Evolutionary conservation across 495 filamentous ascomycete species (phyloP).

Genomic region (Talaromyces nanjingensis): DNA sequence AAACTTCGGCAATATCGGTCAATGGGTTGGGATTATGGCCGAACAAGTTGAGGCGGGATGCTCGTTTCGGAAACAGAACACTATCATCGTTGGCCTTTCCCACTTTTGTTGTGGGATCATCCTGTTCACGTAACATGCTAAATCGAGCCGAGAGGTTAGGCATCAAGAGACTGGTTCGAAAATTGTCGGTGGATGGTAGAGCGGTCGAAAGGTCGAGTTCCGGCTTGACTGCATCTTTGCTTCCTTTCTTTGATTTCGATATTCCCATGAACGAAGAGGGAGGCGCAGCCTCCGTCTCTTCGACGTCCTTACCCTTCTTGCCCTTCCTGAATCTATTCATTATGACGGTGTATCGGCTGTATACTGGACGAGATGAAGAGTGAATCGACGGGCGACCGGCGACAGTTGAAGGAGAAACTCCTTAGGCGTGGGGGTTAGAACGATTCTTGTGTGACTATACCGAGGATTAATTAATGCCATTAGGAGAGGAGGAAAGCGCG

Average conservation of each 20-base stretch:
- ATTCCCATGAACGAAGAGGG: conserved; percentile 17
- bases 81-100: conserved; percentile 95
- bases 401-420: not conserved
- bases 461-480: not conserved
- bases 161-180: conserved; percentile 96
- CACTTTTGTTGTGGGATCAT: conserved; percentile 77
- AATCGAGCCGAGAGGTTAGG: conserved; percentile 90
- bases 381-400: not conserved
- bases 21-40: conserved; percentile 48
- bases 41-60: conserved; percentile 59
- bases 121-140: conserved; percentile 91
- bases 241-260: conserved; percentile 50
- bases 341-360: not conserved
- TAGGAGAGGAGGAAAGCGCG: not conserved
- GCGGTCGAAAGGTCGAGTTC: conserved; percentile 68
- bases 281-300: conserved; percentile 4
- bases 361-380: not conserved
- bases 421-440: not conserved
- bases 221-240: conserved; percentile 44
- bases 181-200: conserved; percentile 79
- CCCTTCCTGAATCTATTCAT: conserved; percentile 75
- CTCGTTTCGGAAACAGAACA: conserved; percentile 74
- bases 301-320: conserved; percentile 40
- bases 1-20: conserved; percentile 82
- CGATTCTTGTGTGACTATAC: not conserved